These are phyloP conservation scores for Coccomyxa subellipsoidea DNA, from an alignment of 163 green algal genomes.

Conservation along the genomic window DNA sequence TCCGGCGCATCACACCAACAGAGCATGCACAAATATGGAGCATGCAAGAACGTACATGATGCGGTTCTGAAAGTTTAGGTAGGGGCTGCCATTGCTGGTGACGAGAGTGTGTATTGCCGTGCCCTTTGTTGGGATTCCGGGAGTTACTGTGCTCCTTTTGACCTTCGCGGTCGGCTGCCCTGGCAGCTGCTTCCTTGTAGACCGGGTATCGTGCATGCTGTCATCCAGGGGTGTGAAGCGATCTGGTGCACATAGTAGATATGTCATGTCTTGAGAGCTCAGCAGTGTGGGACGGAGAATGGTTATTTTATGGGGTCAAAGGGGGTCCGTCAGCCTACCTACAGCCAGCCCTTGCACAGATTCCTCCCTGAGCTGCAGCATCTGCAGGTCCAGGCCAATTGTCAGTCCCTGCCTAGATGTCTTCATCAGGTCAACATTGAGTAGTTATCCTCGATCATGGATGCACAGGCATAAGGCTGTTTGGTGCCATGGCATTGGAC, in stretches of 20 bases:
- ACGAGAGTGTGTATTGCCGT: conserved; percentile 55
- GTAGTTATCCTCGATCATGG: no score
- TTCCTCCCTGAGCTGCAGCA: background rate
- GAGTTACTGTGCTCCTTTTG: background rate
- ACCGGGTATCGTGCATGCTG: background rate
- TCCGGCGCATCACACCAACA: no score
- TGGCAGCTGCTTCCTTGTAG: background rate
- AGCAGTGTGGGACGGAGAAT: no score
- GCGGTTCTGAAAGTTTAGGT: conserved; percentile 59
- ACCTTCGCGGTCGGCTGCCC: background rate
- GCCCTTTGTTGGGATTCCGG: background rate
- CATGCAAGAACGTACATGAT: conserved; percentile 43
- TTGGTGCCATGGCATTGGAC: background rate
- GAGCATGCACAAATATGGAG: no score
- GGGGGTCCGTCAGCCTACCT: background rate
- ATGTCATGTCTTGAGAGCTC: background rate
- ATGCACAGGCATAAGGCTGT: no score
- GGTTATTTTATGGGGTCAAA: no score
- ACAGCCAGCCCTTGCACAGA: background rate
- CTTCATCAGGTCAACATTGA: no score
- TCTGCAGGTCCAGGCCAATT: background rate
- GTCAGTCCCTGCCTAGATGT: no score
- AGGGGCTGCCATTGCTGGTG: conserved; percentile 70
- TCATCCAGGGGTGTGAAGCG: background rate
- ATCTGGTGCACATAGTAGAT: no score